These are phyloP conservation scores for Entophlyctis luteolus DNA, from an alignment of 192 early-diverging fungal genomes.

Conservation along the genomic window DNA sequence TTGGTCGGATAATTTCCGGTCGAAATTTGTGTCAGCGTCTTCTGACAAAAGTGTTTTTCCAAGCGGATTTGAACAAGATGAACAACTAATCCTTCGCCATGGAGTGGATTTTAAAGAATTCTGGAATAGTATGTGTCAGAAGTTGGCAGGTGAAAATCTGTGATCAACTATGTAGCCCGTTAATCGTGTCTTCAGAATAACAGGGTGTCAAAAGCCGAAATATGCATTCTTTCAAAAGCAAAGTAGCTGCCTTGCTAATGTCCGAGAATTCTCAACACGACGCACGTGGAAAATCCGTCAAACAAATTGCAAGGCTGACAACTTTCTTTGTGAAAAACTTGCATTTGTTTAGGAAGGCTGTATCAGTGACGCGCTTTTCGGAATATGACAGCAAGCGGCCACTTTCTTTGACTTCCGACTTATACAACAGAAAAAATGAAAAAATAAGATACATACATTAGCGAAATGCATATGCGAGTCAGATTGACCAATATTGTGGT, in stretches of 20 bases:
- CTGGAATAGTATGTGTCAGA: too few species aligned
- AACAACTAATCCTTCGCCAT: conserved; percentile 21
- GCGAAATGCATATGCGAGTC: background rate
- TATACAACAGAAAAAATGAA: background rate
- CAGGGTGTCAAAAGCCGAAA: conserved; percentile 26
- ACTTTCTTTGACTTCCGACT: conserved; percentile 22
- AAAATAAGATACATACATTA: background rate
- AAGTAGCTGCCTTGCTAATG: background rate
- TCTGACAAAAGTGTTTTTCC: conserved; percentile 24
- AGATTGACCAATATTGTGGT: background rate
- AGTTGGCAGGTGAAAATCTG: too few species aligned
- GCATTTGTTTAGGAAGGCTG: conserved; percentile 42
- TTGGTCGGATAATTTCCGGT: background rate
- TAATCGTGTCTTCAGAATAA: conserved; percentile 4
- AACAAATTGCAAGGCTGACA: background rate
- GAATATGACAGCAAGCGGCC: conserved; percentile 25
- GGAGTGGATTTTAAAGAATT: conserved; percentile 26
- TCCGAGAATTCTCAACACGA: background rate
- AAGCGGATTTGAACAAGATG: conserved; percentile 16
- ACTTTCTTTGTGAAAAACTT: background rate
- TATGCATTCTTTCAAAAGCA: background rate
- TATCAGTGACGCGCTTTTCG: conserved; percentile 33
- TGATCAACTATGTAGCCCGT: conserved; percentile 33
- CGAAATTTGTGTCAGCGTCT: background rate
- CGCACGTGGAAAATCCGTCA: too few species aligned